Percentiles rank a stretch among this genome's conserved stretches.
Evolutionary conservation across 116 monocot species (phyloP).

Genomic region (Papilionanthe hybrid): DNA sequence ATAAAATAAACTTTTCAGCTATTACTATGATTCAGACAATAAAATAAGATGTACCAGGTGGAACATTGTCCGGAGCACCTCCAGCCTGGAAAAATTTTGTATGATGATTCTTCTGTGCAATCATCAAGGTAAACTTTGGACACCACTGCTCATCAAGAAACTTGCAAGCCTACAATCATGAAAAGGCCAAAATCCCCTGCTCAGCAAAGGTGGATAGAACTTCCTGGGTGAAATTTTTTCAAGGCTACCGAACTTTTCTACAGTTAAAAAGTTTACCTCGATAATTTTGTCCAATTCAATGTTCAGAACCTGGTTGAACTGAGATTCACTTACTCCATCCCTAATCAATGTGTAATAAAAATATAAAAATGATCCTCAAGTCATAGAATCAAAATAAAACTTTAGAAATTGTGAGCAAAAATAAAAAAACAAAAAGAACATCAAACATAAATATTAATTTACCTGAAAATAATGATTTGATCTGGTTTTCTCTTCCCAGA

Average conservation of each 20-base stretch:
- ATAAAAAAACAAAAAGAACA: background rate
- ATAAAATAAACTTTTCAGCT: background rate
- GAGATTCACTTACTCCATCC: constrained; percentile 93
- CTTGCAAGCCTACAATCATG: constrained; percentile 59
- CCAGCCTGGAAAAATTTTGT: constrained; percentile 72
- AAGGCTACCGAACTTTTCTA: background rate
- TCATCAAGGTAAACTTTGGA: constrained; percentile 73
- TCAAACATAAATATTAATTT: background rate
- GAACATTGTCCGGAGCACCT: constrained; percentile 64
- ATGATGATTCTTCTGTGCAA: constrained; percentile 92
- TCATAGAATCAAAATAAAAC: constrained; percentile 3
- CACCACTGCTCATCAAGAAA: constrained; percentile 67
- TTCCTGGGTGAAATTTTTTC: too few species aligned
- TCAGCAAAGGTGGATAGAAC: background rate
- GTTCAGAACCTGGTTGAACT: constrained; percentile 78
- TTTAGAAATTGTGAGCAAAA: background rate
- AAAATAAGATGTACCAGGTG: constrained; percentile 42
- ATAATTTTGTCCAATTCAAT: constrained; percentile 83
- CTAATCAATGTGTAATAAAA: constrained; percentile 20
- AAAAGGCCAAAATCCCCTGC: background rate
- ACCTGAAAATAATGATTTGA: constrained; percentile 81
- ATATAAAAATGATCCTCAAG: too few species aligned
- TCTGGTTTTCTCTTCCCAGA: constrained; percentile 82
- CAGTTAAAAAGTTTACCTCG: constrained; percentile 30
- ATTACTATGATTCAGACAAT: background rate